Base-by-base conservation (phyloP, 2,329 filamentous ascomycete genomes). In the Rhytidhysteron rufulum region DNA sequence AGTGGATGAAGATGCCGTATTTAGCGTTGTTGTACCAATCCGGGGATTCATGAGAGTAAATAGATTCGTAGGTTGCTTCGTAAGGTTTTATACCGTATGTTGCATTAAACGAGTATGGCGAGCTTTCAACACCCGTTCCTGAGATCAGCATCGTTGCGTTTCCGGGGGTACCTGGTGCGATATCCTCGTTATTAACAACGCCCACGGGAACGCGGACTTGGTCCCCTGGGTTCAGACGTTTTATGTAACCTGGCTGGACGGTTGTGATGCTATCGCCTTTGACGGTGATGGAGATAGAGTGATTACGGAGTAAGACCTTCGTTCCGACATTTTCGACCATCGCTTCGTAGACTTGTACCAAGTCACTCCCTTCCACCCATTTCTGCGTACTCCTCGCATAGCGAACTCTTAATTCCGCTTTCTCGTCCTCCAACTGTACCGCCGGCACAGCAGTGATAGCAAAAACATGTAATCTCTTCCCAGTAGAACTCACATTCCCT, bases 1-100 rank as follows among this genome's bases (percentile, higher is more conserved):
- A 80, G 44, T 80, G 78, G 30, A 80, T 75, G 50, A 82, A 80
- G 27, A 81, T 80, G 1, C 78, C 78, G 44, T 67, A 81, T 42
- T 82, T 81, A 17, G 66, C 72, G 31, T 71, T 65, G 39, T 75
- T 67, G 47, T 71, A 81, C 77, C 78, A 80, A 4, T 68, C 62
- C 0, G 76, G 75, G 11, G 68, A 68, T 51, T 72, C 69, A 37
- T 71, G 47, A 3, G 37, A 29, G 15, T 45, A 47, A 7, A 51
- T 40, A 3, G 42, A 39, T 13, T 51, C 39, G 36, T 43, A 45
- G 2, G 39, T 42, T 11, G 44, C 20, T n/a, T 43, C 38, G 15
- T 42, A 50, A 18, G 41, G 36, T 25, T 38, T 43, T 20, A 48
- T 37, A 5, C 44, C 41, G 25, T 42, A 49, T n/a, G 39, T 42